Evolutionary conservation across 179 eudicot genomes (phyloP).

Genomic region (Gypsophila paniculata): DNA sequence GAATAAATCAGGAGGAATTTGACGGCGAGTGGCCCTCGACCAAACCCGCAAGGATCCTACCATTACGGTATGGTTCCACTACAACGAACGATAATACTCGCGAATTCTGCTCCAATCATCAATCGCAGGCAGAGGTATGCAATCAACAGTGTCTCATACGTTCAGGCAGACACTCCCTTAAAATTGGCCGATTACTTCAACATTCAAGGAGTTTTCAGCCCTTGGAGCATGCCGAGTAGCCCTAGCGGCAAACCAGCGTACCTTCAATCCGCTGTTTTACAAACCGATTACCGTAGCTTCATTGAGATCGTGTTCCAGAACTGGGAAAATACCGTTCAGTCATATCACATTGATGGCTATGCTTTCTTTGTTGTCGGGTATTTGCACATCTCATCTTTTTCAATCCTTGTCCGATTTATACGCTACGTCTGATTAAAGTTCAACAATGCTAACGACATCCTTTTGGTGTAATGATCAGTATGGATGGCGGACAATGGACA

Average conservation of each 20-base stretch:
- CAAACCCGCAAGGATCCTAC: slow-evolving; percentile 95
- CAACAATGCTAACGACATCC: background rate
- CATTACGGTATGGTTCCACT: slow-evolving; percentile 76
- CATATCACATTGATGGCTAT: slow-evolving; percentile 86
- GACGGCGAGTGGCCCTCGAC: slow-evolving; percentile 91
- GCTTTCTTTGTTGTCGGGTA: slow-evolving; percentile 98
- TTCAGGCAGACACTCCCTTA: slow-evolving; percentile 68
- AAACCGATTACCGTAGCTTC: slow-evolving; percentile 57
- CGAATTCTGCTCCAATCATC: slow-evolving; percentile 73
- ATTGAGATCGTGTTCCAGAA: slow-evolving; percentile 84
- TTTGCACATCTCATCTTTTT: slow-evolving; percentile 11
- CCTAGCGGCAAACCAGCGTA: slow-evolving; percentile 52
- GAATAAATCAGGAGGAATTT: slow-evolving; percentile 57
- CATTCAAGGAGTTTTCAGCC: slow-evolving; percentile 66
- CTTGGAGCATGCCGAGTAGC: slow-evolving; percentile 65
- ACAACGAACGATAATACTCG: slow-evolving; percentile 62
- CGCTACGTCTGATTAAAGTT: background rate
- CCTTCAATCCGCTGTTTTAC: slow-evolving; percentile 64
- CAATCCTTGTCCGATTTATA: background rate
- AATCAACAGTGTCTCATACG: slow-evolving; percentile 68
- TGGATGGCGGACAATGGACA: slow-evolving; percentile 49
- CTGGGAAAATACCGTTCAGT: slow-evolving; percentile 69
- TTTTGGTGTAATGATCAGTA: slow-evolving; percentile 22
- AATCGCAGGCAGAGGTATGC: slow-evolving; percentile 84
- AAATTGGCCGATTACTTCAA: slow-evolving; percentile 83